Evolutionary conservation across 2,329 filamentous ascomycete species (phyloP), one percentile per base, ranked within the genome.

Genomic region (Chrysoporthe deuterocubensis): DNA sequence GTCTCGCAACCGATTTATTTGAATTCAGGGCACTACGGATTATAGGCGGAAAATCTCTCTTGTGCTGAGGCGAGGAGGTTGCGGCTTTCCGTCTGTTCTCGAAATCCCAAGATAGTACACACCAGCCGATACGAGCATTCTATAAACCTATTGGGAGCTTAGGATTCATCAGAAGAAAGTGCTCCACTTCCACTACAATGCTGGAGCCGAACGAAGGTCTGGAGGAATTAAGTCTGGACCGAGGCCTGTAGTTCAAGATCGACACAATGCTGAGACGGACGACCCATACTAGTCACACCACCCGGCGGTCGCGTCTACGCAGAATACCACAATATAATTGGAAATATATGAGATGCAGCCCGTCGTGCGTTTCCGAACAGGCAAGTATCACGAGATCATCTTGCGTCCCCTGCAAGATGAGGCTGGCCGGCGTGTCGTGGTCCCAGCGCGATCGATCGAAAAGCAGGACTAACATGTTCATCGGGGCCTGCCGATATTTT

Each of bases 31-130:
- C 66, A 60, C 21, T 50, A 48, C 44, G 42, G 40, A 65, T 37
- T 44, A 67, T 67, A 67, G 66, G 66, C 66, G 66, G 66, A 67
- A 67, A 67, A 67, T 37, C 44, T 21, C 16, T n/a, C 21, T 56
- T 21, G 52, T 46, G 26, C 42, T 48, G 43, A n/a, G 43, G 48
- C 42, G 59, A 44, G 42, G 32, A 48, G 26, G 43, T 32, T 43
- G 42, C 40, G 11, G 8, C 21, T 61, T 13, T 57, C 32, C 18
- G 18, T 32, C 13, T 57, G 3, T 40, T 40, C 14, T 57, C 54
- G 16, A 18, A 7, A 40, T 57, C 54, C 40, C 54, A 40, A 40
- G 54, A 57, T 57, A n/a, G 40, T 57, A 32, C 54, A 8, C n/a
- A 32, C 34, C 54, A 37, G 54, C 18, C 34, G 18, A 57, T n/a